Base-by-base conservation (phyloP, 2,329 filamentous ascomycete species). In the Pseudogymnoascus sp. region DNA sequence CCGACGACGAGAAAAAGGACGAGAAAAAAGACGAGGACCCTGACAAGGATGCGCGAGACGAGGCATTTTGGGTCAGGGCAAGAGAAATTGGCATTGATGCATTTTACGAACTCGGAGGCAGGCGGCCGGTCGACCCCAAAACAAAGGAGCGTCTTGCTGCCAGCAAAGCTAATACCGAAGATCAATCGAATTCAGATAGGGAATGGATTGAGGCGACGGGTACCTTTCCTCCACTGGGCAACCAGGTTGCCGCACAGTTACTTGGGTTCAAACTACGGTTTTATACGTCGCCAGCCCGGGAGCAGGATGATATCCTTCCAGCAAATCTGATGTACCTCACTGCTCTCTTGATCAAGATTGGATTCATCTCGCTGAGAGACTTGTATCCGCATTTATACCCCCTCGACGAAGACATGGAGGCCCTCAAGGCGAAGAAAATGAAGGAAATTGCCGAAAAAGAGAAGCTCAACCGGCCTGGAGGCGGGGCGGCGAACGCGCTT, bases 231-330 rank as follows among this genome's bases (percentile, higher is more conserved):
- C 91, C 92, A 1, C 81, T 83, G 31, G 94, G 95, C 31, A 99
- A 97, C 72, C 85, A 88, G 45, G 91, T 95, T 64, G 94, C 94
- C 1, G 95, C 95, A 31, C 94, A 97, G 73, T 82, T 99, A 3
- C 85, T 99, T 12, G 94, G 94, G 3, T 99, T 99, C 81, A 99
- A 99, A 75, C 83, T 99, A 60, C 90, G 91, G 12, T 99, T 96
- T 74, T 99, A 99, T 72, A 89, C 91, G 41, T 95, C 91, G 0
- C 80, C 87, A 29, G 86, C 89, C 37, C 85, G 93, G 62, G 85
- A 90, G 64, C 82, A 86, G 61, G 79, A 83, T 1, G 94, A 97
- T 70, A 81, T 87, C 2, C 80, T 97, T 2, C 94, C 94, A 0
- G 90, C 94, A 39, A 99, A 99, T 69, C 81, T 99, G 2, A 91